Percentiles rank a stretch among this genome's conserved stretches.
Evolutionary conservation across 2,329 filamentous ascomycete species (phyloP).

Genomic region (Arthroderma sp.): DNA sequence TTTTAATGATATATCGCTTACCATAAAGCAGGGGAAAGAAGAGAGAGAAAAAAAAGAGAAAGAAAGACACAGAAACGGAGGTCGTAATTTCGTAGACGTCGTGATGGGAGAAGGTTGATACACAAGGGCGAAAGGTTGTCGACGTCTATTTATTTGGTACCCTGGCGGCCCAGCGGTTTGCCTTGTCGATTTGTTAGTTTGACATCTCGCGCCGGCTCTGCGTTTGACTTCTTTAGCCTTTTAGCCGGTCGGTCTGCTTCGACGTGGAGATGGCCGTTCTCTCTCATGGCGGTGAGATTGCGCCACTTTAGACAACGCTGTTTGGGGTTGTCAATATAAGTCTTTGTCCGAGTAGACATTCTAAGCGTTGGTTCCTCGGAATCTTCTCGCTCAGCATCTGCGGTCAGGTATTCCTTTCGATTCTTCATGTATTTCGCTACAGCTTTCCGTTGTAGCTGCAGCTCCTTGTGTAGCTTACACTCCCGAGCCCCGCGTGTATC

Average conservation of each 20-base stretch:
- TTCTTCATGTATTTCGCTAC: conserved; percentile 71
- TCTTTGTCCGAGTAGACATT: conserved; percentile 51
- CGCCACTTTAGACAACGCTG: conserved; percentile 47
- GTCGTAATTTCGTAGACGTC: conserved; percentile 3
- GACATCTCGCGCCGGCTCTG: conserved; percentile 25
- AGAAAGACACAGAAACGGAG: no score
- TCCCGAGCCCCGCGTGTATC: conserved; percentile 80
- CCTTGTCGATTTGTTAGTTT: conserved; percentile 35
- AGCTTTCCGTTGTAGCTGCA: conserved; percentile 59
- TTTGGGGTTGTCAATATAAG: conserved; percentile 41
- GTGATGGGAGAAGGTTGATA: no score
- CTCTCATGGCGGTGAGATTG: conserved; percentile 47
- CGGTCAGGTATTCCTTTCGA: conserved; percentile 56
- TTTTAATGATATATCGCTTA: no score
- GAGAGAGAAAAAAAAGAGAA: no score
- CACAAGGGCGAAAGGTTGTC: no score
- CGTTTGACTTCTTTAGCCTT: conserved; percentile 32
- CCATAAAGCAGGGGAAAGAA: no score
- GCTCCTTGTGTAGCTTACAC: conserved; percentile 73
- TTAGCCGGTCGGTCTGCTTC: conserved; percentile 42
- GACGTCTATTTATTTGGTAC: conserved; percentile 16
- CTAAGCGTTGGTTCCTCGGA: conserved; percentile 36
- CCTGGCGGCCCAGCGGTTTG: conserved; percentile 39
- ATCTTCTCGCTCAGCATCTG: conserved; percentile 36
- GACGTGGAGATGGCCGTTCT: conserved; percentile 47